Percentiles rank a stretch among this genome's conserved stretches.
Evolutionary conservation across 345 rosid genomes (phyloP).

Genomic region (Gossypium australe): DNA sequence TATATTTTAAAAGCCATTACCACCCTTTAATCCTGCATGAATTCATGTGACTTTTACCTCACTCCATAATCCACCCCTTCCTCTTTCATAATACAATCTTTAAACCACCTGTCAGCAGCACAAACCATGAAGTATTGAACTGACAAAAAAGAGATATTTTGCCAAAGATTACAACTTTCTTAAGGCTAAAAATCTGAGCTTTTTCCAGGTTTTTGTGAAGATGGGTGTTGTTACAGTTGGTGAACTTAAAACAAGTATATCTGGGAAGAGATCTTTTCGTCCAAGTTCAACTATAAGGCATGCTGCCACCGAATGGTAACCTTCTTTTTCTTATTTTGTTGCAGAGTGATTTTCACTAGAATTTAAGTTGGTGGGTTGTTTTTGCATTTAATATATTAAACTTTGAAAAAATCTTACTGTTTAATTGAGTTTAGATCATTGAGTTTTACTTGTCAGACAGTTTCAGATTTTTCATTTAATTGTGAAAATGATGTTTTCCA

Average conservation of each 20-base stretch:
- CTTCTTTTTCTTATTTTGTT: slow-evolving; percentile 12
- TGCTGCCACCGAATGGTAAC: slow-evolving; percentile 95
- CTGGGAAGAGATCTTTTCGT: slow-evolving; percentile 87
- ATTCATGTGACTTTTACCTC: slow-evolving; percentile 32
- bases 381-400: neutral
- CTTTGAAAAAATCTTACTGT: neutral
- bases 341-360: neutral
- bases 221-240: slow-evolving; percentile 82
- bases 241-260: slow-evolving; percentile 72
- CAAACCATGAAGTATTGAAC: slow-evolving; percentile 1
- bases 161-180: slow-evolving; percentile 3
- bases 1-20: slow-evolving; percentile 19
- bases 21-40: slow-evolving; percentile 28
- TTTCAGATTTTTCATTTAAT: neutral
- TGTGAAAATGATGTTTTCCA: neutral
- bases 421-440: neutral
- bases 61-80: slow-evolving; percentile 31
- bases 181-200: slow-evolving; percentile 6
- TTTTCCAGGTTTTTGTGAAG: slow-evolving; percentile 16
- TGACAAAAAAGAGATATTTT: slow-evolving; percentile 10
- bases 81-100: slow-evolving; percentile 9
- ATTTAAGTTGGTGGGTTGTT: neutral
- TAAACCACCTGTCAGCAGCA: slow-evolving; percentile 17
- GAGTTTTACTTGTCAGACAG: neutral
- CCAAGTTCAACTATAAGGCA: slow-evolving; percentile 82